These are phyloP conservation scores for Clavaria fumosa DNA, from an alignment of 768 basidiomycete genomes.

Conservation along the genomic window DNA sequence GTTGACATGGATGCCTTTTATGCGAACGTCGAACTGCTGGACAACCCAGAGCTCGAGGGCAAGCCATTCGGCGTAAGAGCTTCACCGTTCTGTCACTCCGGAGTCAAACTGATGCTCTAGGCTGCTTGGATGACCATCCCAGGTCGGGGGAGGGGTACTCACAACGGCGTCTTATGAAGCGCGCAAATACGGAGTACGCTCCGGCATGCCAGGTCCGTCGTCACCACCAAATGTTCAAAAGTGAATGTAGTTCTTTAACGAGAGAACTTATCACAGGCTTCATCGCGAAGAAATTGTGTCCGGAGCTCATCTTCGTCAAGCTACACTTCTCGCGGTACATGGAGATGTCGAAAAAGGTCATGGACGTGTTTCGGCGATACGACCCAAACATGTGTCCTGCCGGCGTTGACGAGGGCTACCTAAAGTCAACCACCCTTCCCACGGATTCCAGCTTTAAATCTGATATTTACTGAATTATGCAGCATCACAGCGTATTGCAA, in stretches of 20 bases:
- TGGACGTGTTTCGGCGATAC: slow-evolving; percentile 52
- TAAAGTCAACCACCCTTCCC: slow-evolving; percentile 46
- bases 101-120: slow-evolving; percentile 10
- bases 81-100: slow-evolving; percentile 9
- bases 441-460: neutral
- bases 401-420: slow-evolving; percentile 82
- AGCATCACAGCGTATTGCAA: slow-evolving; percentile 78
- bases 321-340: slow-evolving; percentile 45
- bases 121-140: too few species aligned
- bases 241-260: neutral
- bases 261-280: slow-evolving; percentile 36
- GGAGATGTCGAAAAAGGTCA: slow-evolving; percentile 59
- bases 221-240: neutral
- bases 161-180: slow-evolving; percentile 89
- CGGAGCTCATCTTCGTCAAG: slow-evolving; percentile 60
- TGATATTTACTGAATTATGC: slow-evolving; percentile 6
- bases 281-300: slow-evolving; percentile 88
- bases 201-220: slow-evolving; percentile 79
- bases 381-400: slow-evolving; percentile 64
- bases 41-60: slow-evolving; percentile 44
- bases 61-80: slow-evolving; percentile 57
- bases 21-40: slow-evolving; percentile 61
- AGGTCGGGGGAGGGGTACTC: slow-evolving; percentile 74
- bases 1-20: slow-evolving; percentile 96
- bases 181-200: slow-evolving; percentile 77